phyloP scores from a whole-genome alignment of 2,329 filamentous ascomycete species.

The Pseudogymnoascus sp. region DNA sequence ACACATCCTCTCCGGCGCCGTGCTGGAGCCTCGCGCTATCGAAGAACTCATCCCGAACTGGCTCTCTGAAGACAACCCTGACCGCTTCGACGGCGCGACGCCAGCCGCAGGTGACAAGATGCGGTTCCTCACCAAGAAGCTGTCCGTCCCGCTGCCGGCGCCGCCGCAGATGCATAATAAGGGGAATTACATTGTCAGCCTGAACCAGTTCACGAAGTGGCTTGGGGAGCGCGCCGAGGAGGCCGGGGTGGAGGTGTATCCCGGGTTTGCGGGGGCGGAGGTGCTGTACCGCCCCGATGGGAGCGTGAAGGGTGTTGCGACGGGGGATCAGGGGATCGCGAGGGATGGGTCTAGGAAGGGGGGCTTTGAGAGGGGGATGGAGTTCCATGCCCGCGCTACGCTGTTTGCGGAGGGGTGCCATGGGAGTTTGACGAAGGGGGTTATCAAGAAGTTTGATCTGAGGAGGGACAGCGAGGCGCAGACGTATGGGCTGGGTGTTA shows the following conservation, averaged over 20 bases:
- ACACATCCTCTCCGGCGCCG: conserved; percentile 91
- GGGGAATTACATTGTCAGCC: conserved; percentile 92
- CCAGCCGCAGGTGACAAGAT: conserved; percentile 78
- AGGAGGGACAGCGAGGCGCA: conserved; percentile 84
- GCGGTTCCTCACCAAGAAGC: conserved; percentile 82
- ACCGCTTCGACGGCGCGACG: conserved; percentile 79
- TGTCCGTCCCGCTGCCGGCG: conserved; percentile 69
- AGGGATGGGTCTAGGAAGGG: conserved; percentile 80
- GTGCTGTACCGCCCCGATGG: conserved; percentile 81
- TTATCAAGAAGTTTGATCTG: conserved; percentile 89
- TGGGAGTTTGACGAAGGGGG: conserved; percentile 88
- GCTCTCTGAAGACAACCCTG: conserved; percentile 80
- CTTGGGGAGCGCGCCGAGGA: conserved; percentile 94
- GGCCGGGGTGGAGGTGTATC: conserved; percentile 89
- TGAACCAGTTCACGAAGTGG: conserved; percentile 95
- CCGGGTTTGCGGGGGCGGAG: conserved; percentile 90
- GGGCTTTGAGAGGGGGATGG: conserved; percentile 92
- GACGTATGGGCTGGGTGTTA: conserved; percentile 89
- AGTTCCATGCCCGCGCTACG: conserved; percentile 88
- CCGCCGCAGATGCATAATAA: conserved; percentile 98
- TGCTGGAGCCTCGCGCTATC: conserved; percentile 81
- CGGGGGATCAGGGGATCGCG: conserved; percentile 83
- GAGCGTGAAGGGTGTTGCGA: conserved; percentile 86
- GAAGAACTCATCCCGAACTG: conserved; percentile 90
- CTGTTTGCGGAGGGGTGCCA: conserved; percentile 93